phyloP scores from a whole-genome alignment of 805 yeast species.

The Vanderwaltozyma verrucispora region DNA sequence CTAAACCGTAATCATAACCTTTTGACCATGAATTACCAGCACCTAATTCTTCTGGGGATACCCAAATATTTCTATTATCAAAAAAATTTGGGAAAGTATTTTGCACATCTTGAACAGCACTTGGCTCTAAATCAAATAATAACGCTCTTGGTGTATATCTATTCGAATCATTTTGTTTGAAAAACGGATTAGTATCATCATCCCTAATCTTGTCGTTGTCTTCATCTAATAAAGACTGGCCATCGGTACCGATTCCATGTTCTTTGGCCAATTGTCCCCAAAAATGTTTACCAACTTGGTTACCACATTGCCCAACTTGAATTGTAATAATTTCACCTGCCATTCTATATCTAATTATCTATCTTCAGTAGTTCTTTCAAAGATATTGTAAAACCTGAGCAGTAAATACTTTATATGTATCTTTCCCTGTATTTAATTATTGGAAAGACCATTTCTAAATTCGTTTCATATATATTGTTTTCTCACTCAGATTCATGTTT shows the following conservation, averaged over 20 bases:
- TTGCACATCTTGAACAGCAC: constrained; percentile 62
- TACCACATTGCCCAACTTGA: constrained; percentile 86
- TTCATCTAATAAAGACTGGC: constrained; percentile 14
- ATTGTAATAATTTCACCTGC: constrained; percentile 60
- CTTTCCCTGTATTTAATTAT: too few relatives aligned
- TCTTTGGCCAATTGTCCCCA: constrained; percentile 85
- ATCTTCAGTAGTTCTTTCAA: too few relatives aligned
- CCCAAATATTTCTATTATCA: constrained; percentile 72
- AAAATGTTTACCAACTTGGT: constrained; percentile 85
- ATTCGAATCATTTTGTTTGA: constrained; percentile 61
- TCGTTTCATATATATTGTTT: too few relatives aligned
- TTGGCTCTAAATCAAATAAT: constrained; percentile 81
- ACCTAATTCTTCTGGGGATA: constrained; percentile 75
- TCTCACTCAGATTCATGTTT: too few relatives aligned
- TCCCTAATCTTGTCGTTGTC: constrained; percentile 27
- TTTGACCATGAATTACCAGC: constrained; percentile 96
- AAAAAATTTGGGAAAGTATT: constrained; percentile 50
- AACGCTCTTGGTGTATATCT: constrained; percentile 84
- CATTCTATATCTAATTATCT: constrained; percentile 23
- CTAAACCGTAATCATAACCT: constrained; percentile 70
- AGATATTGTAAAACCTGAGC: too few relatives aligned
- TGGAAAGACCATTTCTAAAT: too few relatives aligned
- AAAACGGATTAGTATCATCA: constrained; percentile 79
- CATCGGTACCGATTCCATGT: constrained; percentile 57
- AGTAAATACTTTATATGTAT: too few relatives aligned